phyloP scores from a whole-genome alignment of 2,329 filamentous ascomycete species.

The Aotearoamyces nothofagi region DNA sequence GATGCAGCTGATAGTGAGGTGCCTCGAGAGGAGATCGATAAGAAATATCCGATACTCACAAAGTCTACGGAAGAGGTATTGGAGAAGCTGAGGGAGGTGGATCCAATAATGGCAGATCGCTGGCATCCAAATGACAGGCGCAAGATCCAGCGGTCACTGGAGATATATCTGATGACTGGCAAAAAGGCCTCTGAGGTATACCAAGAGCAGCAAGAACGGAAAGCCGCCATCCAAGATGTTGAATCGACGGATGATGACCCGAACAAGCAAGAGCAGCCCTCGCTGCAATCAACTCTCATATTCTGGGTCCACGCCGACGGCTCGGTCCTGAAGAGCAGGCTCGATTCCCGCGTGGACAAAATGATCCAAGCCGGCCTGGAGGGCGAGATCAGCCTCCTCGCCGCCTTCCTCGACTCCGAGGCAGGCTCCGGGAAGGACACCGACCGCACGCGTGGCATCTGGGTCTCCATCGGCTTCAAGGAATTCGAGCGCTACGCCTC shows the following conservation, averaged over 20 bases:
- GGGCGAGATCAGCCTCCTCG: slow-evolving; percentile 42
- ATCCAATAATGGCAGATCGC: slow-evolving; percentile 74
- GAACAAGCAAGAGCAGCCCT: slow-evolving; percentile 17
- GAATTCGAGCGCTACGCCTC: slow-evolving; percentile 65
- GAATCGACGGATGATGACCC: slow-evolving; percentile 11
- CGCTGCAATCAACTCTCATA: slow-evolving; percentile 33
- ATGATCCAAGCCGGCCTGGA: slow-evolving; percentile 60
- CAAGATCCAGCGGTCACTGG: slow-evolving; percentile 78
- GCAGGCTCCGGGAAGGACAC: slow-evolving; percentile 33
- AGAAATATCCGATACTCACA: slow-evolving; percentile 54
- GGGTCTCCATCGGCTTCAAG: slow-evolving; percentile 94
- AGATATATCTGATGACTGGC: slow-evolving; percentile 78
- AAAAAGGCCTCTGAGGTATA: slow-evolving; percentile 76
- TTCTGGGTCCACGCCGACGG: slow-evolving; percentile 78
- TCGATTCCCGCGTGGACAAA: slow-evolving; percentile 65
- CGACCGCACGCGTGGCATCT: slow-evolving; percentile 73
- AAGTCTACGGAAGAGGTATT: slow-evolving; percentile 58
- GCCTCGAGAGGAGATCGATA: slow-evolving; percentile 21
- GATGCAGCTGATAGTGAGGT: slow-evolving; percentile 12
- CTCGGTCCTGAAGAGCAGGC: slow-evolving; percentile 49
- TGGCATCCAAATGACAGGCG: slow-evolving; percentile 92
- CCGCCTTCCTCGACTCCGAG: slow-evolving; percentile 27
- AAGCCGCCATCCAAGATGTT: slow-evolving; percentile 18
- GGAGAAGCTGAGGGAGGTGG: slow-evolving; percentile 59
- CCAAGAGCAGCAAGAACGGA: slow-evolving; percentile 47